A percentile compares a stretch with the other conserved stretches of the same genome.
phyloP scores from a whole-genome alignment of 2,329 filamentous ascomycete genomes.

The Cordyceps militaris region DNA sequence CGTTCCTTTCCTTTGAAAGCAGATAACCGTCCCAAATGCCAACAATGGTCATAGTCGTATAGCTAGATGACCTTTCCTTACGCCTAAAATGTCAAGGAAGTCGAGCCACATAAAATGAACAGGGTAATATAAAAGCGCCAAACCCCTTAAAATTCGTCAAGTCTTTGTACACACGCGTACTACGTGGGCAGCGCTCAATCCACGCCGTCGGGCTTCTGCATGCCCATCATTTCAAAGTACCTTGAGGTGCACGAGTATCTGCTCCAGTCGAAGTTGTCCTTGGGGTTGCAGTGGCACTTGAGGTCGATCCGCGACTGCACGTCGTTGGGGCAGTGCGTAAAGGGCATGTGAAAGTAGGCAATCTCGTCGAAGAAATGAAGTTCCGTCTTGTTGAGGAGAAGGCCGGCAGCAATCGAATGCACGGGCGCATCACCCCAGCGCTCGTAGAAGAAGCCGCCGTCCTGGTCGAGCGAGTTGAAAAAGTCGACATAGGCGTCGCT shows the following conservation, averaged over 20 bases:
- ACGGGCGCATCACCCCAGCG: slow-evolving; percentile 97
- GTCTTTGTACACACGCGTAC: neutral
- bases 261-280: slow-evolving; percentile 99
- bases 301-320: slow-evolving; percentile 77
- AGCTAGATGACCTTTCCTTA: neutral
- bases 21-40: neutral
- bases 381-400: slow-evolving; percentile 86
- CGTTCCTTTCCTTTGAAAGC: neutral
- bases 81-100: neutral
- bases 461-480: slow-evolving; percentile 86
- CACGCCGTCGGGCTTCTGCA: slow-evolving; percentile 83
- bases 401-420: slow-evolving; percentile 87
- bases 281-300: slow-evolving; percentile 90
- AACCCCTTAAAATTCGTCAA: neutral
- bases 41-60: neutral
- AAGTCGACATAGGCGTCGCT: slow-evolving; percentile 84
- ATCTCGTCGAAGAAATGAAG: slow-evolving; percentile 99
- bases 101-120: neutral
- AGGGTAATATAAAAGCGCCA: neutral
- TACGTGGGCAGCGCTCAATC: slow-evolving; percentile 49
- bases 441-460: slow-evolving; percentile 97
- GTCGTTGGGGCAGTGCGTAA: slow-evolving; percentile 92
- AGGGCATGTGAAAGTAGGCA: slow-evolving; percentile 94
- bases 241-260: slow-evolving; percentile 87
- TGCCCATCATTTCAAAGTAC: slow-evolving; percentile 75